phyloP scores from a whole-genome alignment of 2,329 filamentous ascomycete genomes.

The Aspergillus ibericus region DNA sequence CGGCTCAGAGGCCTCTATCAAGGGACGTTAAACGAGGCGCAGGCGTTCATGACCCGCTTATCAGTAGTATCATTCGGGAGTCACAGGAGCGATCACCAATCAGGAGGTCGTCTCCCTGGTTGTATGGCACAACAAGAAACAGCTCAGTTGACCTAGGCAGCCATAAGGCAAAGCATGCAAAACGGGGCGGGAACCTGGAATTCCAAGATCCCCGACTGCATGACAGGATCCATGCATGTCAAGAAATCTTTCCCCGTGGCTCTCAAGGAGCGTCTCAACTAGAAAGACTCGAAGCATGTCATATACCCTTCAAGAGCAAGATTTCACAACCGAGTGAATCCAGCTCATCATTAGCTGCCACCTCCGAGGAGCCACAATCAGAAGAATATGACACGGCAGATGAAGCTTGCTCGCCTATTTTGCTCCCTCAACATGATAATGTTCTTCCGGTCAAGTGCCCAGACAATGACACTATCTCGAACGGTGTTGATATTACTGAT shows the following conservation, averaged over 20 bases:
- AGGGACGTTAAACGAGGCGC: not conserved
- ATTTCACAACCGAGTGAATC: slow-evolving; percentile 7
- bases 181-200: not conserved
- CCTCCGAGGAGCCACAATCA: slow-evolving; percentile 22
- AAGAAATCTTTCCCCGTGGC: not conserved
- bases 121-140: not conserved
- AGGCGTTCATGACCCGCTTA: not conserved
- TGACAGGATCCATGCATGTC: not conserved
- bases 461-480: not conserved
- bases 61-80: not conserved
- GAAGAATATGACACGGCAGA: slow-evolving; percentile 37
- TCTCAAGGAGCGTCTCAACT: not conserved
- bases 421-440: slow-evolving; percentile 12
- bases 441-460: not conserved
- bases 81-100: not conserved
- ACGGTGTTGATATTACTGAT: not conserved
- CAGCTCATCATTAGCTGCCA: slow-evolving; percentile 13
- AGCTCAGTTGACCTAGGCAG: not conserved
- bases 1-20: not conserved
- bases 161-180: not conserved
- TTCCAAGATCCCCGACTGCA: not conserved
- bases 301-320: not conserved
- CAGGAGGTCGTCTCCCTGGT: not conserved
- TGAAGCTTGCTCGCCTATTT: slow-evolving; percentile 21
- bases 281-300: not conserved